Evolutionary conservation across 495 filamentous ascomycete genomes (phyloP).

Genomic region (Ramalina intermedia): DNA sequence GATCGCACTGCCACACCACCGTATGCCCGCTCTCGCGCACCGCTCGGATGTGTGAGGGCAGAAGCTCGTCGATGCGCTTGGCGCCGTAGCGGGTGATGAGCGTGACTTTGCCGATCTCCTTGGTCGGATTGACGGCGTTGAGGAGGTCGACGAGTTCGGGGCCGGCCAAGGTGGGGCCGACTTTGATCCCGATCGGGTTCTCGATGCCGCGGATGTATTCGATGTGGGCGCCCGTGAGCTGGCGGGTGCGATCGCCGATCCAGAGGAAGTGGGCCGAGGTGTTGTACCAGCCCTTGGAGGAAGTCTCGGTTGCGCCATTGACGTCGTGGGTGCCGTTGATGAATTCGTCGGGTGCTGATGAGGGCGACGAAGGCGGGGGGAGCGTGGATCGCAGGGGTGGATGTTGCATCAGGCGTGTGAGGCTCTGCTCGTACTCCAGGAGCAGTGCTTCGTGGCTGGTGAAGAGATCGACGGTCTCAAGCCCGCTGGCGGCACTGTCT

Average conservation of each 20-base stretch:
- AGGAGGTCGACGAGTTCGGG: constrained; percentile 63
- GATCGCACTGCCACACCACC: constrained; percentile 96
- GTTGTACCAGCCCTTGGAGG: constrained; percentile 51
- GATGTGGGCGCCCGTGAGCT: constrained; percentile 81
- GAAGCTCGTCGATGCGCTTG: constrained; percentile 48
- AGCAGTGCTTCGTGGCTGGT: constrained; percentile 92
- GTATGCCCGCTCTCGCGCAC: constrained; percentile 53
- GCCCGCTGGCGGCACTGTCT: constrained; percentile 59
- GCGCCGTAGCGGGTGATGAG: constrained; percentile 92
- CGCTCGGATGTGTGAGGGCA: constrained; percentile 73
- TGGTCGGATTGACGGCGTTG: constrained; percentile 66
- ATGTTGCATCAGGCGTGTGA: constrained; percentile 62
- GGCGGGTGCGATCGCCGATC: constrained; percentile 93
- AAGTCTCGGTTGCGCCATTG: background rate
- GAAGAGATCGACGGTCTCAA: constrained; percentile 89
- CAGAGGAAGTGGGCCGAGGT: constrained; percentile 96
- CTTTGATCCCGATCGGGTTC: constrained; percentile 92
- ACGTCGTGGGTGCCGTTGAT: constrained; percentile 3
- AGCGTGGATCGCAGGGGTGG: constrained; percentile 24
- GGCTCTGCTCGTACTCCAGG: constrained; percentile 81
- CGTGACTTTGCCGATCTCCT: constrained; percentile 80
- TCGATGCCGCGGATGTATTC: constrained; percentile 94
- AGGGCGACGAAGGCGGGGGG: background rate
- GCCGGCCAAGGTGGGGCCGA: constrained; percentile 67
- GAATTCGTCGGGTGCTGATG: constrained; percentile 6